phyloP scores from a whole-genome alignment of 768 basidiomycete species.

The Amanita rimosa region DNA sequence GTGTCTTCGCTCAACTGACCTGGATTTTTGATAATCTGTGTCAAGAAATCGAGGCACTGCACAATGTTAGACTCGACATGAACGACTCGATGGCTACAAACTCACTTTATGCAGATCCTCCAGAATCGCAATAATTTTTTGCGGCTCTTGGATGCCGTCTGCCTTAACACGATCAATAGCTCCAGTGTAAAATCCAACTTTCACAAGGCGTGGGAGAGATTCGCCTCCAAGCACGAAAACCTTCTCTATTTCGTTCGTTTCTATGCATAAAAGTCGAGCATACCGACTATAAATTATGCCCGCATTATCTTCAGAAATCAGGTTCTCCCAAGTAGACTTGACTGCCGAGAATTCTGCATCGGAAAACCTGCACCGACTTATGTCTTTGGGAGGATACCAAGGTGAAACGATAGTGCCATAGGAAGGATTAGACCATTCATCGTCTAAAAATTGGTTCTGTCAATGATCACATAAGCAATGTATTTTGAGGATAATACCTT shows the following conservation, averaged over 20 bases:
- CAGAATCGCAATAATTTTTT: neutral
- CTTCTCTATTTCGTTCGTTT: neutral
- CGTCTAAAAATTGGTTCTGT: neutral
- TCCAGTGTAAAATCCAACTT: neutral
- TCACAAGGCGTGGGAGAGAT: neutral
- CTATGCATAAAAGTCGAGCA: neutral
- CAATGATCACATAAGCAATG: neutral
- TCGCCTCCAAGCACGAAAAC: neutral
- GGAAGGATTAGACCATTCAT: slow-evolving; percentile 1
- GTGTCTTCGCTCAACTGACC: neutral
- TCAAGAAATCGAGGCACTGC: slow-evolving; percentile 1
- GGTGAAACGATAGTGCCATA: neutral
- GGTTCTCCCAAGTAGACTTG: neutral
- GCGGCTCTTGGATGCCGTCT: neutral
- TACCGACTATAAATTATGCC: neutral
- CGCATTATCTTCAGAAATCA: neutral
- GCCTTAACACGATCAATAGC: neutral
- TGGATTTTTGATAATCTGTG: neutral
- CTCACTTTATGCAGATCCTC: neutral
- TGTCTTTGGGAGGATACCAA: neutral
- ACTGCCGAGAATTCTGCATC: neutral
- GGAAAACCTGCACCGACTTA: neutral
- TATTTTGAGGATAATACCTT: neutral
- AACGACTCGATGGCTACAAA: neutral
- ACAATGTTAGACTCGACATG: neutral